Percentiles rank a stretch among this genome's conserved stretches.
Evolutionary conservation across 495 filamentous ascomycete genomes (phyloP).

Genomic region (Copromyces sp.): DNA sequence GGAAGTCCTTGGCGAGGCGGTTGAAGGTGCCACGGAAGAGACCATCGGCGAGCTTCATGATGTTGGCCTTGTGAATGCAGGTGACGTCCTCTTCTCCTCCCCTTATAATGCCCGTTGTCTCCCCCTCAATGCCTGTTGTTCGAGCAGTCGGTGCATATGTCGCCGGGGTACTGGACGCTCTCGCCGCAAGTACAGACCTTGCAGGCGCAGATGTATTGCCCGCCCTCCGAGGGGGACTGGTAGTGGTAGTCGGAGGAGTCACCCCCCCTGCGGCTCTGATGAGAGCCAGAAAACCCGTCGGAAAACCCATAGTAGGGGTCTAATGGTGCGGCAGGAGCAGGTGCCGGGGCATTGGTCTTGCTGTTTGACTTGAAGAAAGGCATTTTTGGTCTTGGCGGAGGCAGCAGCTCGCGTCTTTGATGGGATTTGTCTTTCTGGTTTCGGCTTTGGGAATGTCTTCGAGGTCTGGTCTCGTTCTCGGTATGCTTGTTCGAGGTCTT

Average conservation of each 20-base stretch:
- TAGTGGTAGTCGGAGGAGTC: not conserved
- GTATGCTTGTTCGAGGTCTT: not conserved
- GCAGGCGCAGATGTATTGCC: constrained; percentile 3
- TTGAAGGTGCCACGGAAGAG: constrained; percentile 97
- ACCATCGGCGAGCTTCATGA: constrained; percentile 99
- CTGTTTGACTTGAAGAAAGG: not conserved
- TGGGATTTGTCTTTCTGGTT: not conserved
- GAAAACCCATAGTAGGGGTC: not conserved
- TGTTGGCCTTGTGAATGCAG: constrained; percentile 99
- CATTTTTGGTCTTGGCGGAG: not conserved
- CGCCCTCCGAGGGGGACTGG: not conserved
- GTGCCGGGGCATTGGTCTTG: not conserved
- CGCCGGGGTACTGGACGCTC: not conserved
- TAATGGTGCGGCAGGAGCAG: not conserved
- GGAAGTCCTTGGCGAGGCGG: constrained; percentile 82
- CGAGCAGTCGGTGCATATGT: constrained; percentile 1
- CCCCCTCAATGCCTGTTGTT: not conserved
- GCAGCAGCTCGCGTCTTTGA: not conserved
- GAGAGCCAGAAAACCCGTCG: not conserved
- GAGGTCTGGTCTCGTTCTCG: not conserved
- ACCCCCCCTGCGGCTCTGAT: not conserved
- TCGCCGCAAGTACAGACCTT: not conserved
- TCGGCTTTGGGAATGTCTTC: not conserved
- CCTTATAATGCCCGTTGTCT: not conserved
- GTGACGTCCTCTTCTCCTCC: constrained; percentile 58